Evolutionary conservation across 805 yeast species (phyloP).

Genomic region (Grigorovia humatica): DNA sequence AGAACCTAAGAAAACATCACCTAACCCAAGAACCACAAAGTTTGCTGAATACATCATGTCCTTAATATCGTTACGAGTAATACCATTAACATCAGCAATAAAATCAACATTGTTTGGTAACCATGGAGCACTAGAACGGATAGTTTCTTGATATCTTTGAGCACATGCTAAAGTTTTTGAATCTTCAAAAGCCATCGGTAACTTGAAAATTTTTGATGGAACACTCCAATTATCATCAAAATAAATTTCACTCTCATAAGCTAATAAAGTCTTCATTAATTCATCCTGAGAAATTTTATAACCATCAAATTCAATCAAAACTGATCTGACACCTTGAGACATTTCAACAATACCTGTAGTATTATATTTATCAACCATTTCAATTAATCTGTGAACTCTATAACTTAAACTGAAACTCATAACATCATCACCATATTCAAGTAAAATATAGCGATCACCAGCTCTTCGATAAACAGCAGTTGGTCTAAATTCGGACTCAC

Average conservation of each 20-base stretch:
- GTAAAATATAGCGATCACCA: conserved; percentile 86
- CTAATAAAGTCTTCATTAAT: conserved; percentile 52
- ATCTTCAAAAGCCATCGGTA: conserved; percentile 97
- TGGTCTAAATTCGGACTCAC: conserved; percentile 44
- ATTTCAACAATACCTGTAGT: conserved; percentile 83
- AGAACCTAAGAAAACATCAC: conserved; percentile 95
- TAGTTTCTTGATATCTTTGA: conserved; percentile 83
- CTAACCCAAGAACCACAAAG: conserved; percentile 87
- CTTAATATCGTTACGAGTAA: conserved; percentile 63
- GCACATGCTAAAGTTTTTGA: conserved; percentile 82
- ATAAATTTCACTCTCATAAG: conserved; percentile 66
- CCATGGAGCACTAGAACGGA: conserved; percentile 92
- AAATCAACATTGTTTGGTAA: conserved; percentile 95
- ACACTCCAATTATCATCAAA: conserved; percentile 78
- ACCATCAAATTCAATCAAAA: conserved; percentile 75
- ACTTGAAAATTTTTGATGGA: conserved; percentile 65
- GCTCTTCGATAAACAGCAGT: conserved; percentile 86
- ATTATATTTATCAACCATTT: conserved; percentile 51
- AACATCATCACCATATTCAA: conserved; percentile 84
- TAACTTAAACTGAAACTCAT: conserved; percentile 80
- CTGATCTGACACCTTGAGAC: conserved; percentile 97
- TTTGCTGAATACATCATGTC: conserved; percentile 84
- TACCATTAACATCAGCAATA: conserved; percentile 77
- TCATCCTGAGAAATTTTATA: conserved; percentile 47
- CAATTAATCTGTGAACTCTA: conserved; percentile 74